Evolutionary conservation across 2,329 filamentous ascomycete genomes (phyloP), one percentile per base, ranked within the genome.

Genomic region (Colletotrichum sp.): DNA sequence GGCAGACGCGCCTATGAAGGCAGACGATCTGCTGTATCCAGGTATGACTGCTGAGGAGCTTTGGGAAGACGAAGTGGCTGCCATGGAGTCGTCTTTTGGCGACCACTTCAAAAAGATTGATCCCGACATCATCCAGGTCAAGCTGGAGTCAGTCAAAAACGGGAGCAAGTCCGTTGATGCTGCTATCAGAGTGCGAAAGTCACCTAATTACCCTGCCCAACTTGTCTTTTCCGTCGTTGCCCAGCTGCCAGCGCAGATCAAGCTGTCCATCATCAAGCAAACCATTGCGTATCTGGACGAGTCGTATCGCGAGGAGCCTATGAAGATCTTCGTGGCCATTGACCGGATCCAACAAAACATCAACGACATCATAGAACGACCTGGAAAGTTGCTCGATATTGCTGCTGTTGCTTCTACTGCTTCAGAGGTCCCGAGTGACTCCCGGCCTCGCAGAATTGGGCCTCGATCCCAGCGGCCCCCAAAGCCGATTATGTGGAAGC

Each of bases 341-440:
- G 96, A 98, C 85, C 99, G 96, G 96, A 86, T 99, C 6, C 96
- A 99, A 82, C 92, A 94, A 78, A 93, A 96, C 79, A 92, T 98
- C 77, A 93, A 95, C 74, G 86, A 86, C n/a, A 95, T 99, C 72
- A 93, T 98, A 70, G 93, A 96, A 77, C 92, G 94, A 74, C 97
- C 97, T 1, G 97, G 96, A 3, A 94, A 91, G 78, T 89, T 99
- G 52, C 91, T 94, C 52, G 96, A 98, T 71, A 95, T 99, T 52
- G 95, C 96, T 1, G 92, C 95, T 15, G 95, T 95, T 6, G 92
- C 94, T 3, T 93, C 93, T 3, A 92, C 93, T 3, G 90, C 90
- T 0, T 91, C 91, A 6, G 91, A 93, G 78, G 87, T 88, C n/a
- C 72, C 76, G 18, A 77, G 39, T 24, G 77, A 82, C 69, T 79